Evolutionary conservation across 345 rosid species (phyloP).

Genomic region (Euphorbia lathyris): DNA sequence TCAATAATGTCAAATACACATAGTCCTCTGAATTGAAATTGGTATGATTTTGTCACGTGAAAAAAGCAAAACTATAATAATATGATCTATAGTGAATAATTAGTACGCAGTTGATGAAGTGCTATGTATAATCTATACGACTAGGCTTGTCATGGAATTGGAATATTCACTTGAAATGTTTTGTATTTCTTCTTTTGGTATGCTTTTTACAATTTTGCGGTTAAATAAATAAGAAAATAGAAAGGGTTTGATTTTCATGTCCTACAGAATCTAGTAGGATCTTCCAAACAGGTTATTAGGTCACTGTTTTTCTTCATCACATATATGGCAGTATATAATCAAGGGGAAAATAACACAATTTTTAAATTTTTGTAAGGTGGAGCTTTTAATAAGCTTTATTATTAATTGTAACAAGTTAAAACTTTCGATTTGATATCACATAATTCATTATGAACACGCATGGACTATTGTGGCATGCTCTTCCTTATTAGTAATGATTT

Average conservation of each 20-base stretch:
- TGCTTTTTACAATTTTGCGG: slow-evolving; percentile 8
- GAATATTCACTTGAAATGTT: slow-evolving; percentile 9
- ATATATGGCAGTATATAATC: slow-evolving; percentile 2
- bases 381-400: too few species aligned
- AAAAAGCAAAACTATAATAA: too few species aligned
- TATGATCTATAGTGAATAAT: neutral
- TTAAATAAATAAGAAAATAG: neutral
- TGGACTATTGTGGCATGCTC: too few species aligned
- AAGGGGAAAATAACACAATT: neutral
- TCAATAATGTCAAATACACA: too few species aligned
- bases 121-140: neutral
- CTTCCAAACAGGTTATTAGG: neutral
- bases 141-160: neutral
- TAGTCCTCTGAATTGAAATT: too few species aligned
- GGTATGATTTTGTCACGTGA: too few species aligned
- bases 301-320: slow-evolving; percentile 17
- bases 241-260: slow-evolving; percentile 11
- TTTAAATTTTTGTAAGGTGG: too few species aligned
- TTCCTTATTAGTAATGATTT: too few species aligned
- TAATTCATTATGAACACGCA: too few species aligned
- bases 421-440: too few species aligned
- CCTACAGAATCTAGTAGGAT: slow-evolving; percentile 24
- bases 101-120: neutral
- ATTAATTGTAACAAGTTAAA: too few species aligned
- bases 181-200: slow-evolving; percentile 9